Evolutionary conservation across 1,284 basidiomycete genomes (phyloP).

Genomic region (Irpex sp.): DNA sequence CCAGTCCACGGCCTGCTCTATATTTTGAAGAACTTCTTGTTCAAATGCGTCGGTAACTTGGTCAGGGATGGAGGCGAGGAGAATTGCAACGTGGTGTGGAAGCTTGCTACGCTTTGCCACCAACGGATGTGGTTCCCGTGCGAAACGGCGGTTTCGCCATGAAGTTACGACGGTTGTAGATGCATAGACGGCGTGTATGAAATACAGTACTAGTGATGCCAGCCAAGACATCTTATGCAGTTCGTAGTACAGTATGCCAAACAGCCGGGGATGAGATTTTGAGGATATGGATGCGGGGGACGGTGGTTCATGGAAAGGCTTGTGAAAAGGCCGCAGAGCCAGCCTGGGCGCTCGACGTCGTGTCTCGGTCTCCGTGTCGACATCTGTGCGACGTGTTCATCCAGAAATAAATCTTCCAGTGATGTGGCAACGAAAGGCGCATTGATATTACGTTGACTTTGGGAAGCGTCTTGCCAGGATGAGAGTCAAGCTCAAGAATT

Average conservation of each 20-base stretch:
- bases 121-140: slow-evolving; percentile 40
- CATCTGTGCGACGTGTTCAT: neutral
- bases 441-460: neutral
- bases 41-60: slow-evolving; percentile 31
- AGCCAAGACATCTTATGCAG: slow-evolving; percentile 29
- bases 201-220: slow-evolving; percentile 38
- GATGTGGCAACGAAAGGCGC: neutral
- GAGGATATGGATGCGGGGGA: neutral
- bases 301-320: neutral
- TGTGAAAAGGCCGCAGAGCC: neutral
- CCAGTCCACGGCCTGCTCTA: slow-evolving; percentile 52
- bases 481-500: neutral
- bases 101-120: slow-evolving; percentile 43
- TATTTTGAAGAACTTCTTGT: slow-evolving; percentile 41
- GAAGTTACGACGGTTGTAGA: slow-evolving; percentile 36
- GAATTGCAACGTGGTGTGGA: slow-evolving; percentile 60
- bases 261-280: neutral
- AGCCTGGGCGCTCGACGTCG: neutral
- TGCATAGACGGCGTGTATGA: slow-evolving; percentile 55
- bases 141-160: slow-evolving; percentile 31
- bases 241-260: slow-evolving; percentile 4
- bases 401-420: neutral
- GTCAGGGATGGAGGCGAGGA: slow-evolving; percentile 42
- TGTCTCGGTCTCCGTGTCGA: neutral
- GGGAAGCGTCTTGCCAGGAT: no score